phyloP scores from a whole-genome alignment of 1,139 yeast species.

The Suhomyces bolitotheri region DNA sequence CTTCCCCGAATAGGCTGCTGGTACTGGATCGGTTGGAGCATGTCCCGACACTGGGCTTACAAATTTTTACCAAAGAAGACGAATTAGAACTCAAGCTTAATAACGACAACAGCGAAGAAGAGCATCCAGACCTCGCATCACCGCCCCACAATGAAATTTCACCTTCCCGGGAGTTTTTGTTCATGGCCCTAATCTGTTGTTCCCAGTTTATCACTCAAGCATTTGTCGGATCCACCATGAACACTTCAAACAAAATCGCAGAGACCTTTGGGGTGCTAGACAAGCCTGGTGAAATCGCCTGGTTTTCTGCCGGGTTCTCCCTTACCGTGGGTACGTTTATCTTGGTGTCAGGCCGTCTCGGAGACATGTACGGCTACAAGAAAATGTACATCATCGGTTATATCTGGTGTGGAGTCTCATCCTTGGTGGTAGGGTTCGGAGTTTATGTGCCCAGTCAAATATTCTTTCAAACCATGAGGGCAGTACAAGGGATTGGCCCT shows the following conservation, averaged over 20 bases:
- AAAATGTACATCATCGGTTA: constrained; percentile 49
- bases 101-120: neutral
- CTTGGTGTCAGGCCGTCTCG: constrained; percentile 59
- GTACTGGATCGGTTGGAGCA: too few species aligned
- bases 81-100: neutral
- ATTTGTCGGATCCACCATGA: constrained; percentile 47
- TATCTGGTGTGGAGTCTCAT: constrained; percentile 48
- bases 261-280: constrained; percentile 34
- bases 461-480: constrained; percentile 54
- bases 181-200: constrained; percentile 31
- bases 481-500: constrained; percentile 61
- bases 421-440: constrained; percentile 52
- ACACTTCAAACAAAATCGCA: constrained; percentile 38
- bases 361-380: constrained; percentile 65
- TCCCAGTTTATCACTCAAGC: constrained; percentile 56
- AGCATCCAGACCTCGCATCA: neutral
- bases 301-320: constrained; percentile 63
- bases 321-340: constrained; percentile 65
- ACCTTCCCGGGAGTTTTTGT: constrained; percentile 20
- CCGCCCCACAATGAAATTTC: constrained; percentile 19
- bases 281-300: constrained; percentile 47
- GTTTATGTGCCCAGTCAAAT: constrained; percentile 33
- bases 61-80: neutral
- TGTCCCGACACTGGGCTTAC: too few species aligned
- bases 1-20: too few species aligned